Conservation (phyloP, 2,329 filamentous ascomycete genomes). For the Annulohypoxylon truncatum region DNA sequence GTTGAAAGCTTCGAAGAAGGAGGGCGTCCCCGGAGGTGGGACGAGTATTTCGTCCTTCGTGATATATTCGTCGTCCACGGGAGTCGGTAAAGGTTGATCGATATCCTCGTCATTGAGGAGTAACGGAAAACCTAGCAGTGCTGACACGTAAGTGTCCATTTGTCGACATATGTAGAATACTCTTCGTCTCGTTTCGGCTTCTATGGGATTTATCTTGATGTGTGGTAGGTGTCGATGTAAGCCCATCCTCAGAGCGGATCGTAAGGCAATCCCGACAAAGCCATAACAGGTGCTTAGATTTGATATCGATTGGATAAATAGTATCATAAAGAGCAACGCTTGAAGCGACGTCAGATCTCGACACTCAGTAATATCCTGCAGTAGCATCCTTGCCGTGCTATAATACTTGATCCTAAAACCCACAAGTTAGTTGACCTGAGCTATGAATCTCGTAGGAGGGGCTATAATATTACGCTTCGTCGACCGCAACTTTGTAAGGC, state of each 20-base stretch:
- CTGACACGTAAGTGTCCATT: constrained; percentile 77
- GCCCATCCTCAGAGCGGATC: constrained; percentile 80
- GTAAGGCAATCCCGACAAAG: constrained; percentile 81
- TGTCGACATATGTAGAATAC: constrained; percentile 77
- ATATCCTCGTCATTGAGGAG: constrained; percentile 73
- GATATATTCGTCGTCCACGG: constrained; percentile 76
- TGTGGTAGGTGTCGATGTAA: constrained; percentile 79
- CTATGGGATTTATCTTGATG: constrained; percentile 70
- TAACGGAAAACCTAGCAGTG: constrained; percentile 73
- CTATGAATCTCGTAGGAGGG: not conserved
- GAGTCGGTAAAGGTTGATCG: constrained; percentile 72
- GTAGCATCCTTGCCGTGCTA: constrained; percentile 71
- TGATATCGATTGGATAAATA: constrained; percentile 83
- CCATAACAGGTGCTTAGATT: constrained; percentile 84
- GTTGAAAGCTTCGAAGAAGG: constrained; percentile 73
- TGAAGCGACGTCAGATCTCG: constrained; percentile 80
- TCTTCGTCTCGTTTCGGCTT: constrained; percentile 71
- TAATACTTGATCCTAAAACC: constrained; percentile 77
- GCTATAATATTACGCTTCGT: constrained; percentile 61
- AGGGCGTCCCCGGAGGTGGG: constrained; percentile 66
- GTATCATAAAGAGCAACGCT: constrained; percentile 80
- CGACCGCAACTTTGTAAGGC: constrained; percentile 57
- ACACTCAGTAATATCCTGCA: constrained; percentile 75
- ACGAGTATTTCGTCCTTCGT: constrained; percentile 66
- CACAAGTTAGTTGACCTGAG: constrained; percentile 39